Conservation (phyloP, 164 flowering plant species). For the Chimonanthus praecox region DNA sequence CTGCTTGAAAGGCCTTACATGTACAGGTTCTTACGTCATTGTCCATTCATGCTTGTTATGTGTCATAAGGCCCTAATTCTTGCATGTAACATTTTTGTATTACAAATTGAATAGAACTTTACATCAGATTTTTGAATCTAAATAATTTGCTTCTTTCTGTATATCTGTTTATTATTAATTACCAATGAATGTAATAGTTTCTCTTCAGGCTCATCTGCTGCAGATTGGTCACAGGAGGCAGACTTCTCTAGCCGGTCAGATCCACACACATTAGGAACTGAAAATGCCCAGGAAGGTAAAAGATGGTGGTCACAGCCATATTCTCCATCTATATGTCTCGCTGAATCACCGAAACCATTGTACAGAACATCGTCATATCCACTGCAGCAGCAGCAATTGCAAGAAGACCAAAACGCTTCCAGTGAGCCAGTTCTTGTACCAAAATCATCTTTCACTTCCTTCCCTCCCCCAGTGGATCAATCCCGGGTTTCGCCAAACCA, state of each 20-base stretch:
- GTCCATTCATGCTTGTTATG: not conserved
- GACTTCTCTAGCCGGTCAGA: slow-evolving; percentile 55
- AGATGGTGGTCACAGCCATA: slow-evolving; percentile 81
- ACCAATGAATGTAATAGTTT: not conserved
- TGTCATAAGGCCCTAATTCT: not conserved
- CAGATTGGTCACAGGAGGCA: slow-evolving; percentile 63
- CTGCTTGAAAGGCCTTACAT: not conserved
- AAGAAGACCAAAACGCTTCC: slow-evolving; percentile 31
- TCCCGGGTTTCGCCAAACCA: slow-evolving; percentile 55
- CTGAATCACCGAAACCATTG: slow-evolving; percentile 50
- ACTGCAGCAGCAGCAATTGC: slow-evolving; percentile 29
- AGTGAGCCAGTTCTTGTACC: slow-evolving; percentile 65
- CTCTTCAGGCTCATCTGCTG: slow-evolving; percentile 59
- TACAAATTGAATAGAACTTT: not conserved
- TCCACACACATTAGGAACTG: slow-evolving; percentile 41
- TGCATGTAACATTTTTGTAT: not conserved
- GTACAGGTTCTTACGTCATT: not conserved
- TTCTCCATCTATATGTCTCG: slow-evolving; percentile 24
- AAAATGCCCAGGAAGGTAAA: slow-evolving; percentile 39
- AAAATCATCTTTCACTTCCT: slow-evolving; percentile 60
- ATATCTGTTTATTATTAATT: too few species aligned
- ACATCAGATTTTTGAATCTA: not conserved
- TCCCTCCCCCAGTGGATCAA: slow-evolving; percentile 69
- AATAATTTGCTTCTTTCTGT: not conserved
- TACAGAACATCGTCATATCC: slow-evolving; percentile 89